Base-by-base conservation (phyloP, 116 monocot genomes). In the Zostera marina region DNA sequence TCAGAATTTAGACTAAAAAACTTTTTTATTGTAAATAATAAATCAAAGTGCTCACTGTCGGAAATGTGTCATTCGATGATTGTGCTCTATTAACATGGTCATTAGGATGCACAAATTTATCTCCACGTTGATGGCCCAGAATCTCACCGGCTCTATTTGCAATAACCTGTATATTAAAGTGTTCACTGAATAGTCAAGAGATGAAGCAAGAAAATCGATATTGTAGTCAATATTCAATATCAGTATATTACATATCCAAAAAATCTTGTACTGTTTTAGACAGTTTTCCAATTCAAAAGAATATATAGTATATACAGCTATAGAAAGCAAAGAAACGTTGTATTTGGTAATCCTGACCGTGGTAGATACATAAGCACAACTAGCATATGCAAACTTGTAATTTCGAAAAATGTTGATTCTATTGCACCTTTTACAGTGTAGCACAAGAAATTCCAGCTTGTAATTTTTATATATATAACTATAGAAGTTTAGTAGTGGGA, bases 51-150 rank as follows among this genome's bases (percentile, higher is more conserved):
- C 82, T 77, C 70, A 90, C 98, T 57, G 98, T 98, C 57, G 90
- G 98, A 74, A 90, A 98, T 47, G 98, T 98, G 63, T 98, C 98
- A 83, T 98, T 98, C 59, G 90, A 90, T 48, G 90, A 89, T 56
- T 96, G 90, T 11, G 85, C 70, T 53, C 76, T 72, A 66, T 96
- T 96, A n/a, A 96, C 90, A 69, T 96, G 96, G 63, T 96, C 96
- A 77, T 96, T 96, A 15, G 96, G 96, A 66, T 89, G 96, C 32
- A 89, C 96, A 73, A 80, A 77, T 61, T 85, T 89, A 12, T 74
- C 96, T 16, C 94, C 94, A 26, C 71, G 74, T 61, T 82, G 85
- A 64, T 85, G 89, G 7, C 96, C 96, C 67, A 98, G 89, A 68
- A 90, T 82, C 64, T 98, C 98, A 59, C 85, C 77, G 53, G 98